These are phyloP conservation scores for Sicyos baderoa DNA, from an alignment of 306 rosid species.

Conservation along the genomic window DNA sequence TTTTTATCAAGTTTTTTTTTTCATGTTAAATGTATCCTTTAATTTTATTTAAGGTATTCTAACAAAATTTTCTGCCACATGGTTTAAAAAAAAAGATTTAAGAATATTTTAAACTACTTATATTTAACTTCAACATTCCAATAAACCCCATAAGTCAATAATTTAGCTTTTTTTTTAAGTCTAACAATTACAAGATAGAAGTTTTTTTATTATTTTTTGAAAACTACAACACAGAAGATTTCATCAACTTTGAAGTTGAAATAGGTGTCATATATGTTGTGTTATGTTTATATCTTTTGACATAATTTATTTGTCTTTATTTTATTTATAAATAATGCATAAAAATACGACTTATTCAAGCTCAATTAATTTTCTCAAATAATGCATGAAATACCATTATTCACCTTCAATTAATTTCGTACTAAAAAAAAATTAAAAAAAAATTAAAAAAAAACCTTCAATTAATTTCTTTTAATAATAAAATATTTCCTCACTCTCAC, in stretches of 20 bases:
- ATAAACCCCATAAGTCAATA: too few relatives aligned
- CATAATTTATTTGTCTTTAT: not conserved
- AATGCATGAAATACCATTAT: not conserved
- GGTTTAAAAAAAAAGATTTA: not conserved
- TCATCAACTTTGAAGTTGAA: too few relatives aligned
- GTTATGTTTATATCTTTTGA: too few relatives aligned
- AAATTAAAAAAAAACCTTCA: too few relatives aligned
- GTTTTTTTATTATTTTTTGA: too few relatives aligned
- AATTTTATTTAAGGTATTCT: not conserved
- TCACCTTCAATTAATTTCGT: not conserved
- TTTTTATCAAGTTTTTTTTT: too few relatives aligned
- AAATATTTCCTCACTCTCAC: not conserved
- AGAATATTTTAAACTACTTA: not conserved
- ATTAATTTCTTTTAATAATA: not conserved
- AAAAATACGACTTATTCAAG: not conserved
- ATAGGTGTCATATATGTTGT: too few relatives aligned
- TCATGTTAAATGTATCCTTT: not conserved
- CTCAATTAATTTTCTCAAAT: not conserved
- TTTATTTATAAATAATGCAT: not conserved
- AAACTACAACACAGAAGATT: too few relatives aligned
- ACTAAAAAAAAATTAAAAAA: too few relatives aligned
- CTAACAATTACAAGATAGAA: too few relatives aligned
- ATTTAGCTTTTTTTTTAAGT: too few relatives aligned
- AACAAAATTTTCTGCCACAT: not conserved
- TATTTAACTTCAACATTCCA: not conserved